Evolutionary conservation across 805 yeast species (phyloP).

Genomic region (Martiniozyma abietophila): DNA sequence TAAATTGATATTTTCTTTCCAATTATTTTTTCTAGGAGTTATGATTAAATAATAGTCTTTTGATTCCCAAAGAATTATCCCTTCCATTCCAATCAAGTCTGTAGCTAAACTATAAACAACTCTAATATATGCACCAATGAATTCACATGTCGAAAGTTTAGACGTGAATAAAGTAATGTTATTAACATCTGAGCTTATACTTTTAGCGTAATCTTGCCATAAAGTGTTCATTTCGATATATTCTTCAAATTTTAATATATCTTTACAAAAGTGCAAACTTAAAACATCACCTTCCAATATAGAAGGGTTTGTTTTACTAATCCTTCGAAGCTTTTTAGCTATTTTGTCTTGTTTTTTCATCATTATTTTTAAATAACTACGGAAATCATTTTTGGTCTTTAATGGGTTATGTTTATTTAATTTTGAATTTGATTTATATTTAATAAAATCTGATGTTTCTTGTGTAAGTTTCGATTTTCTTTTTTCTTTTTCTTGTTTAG

Average conservation of each 20-base stretch:
- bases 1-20: conserved; percentile 25
- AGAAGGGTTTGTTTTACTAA: conserved; percentile 19
- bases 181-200: conserved; percentile 33
- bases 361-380: conserved; percentile 30
- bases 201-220: conserved; percentile 66
- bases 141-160: conserved; percentile 68
- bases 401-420: conserved; percentile 17
- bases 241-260: conserved; percentile 33
- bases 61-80: conserved; percentile 81
- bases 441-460: conserved; percentile 3
- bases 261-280: conserved; percentile 15
- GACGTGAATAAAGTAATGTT: conserved; percentile 31
- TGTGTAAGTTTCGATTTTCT: too few relatives aligned
- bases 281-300: conserved; percentile 15
- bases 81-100: conserved; percentile 50
- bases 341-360: conserved; percentile 31
- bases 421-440: background rate
- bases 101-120: conserved; percentile 51
- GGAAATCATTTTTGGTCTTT: conserved; percentile 33
- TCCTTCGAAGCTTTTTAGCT: conserved; percentile 27
- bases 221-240: conserved; percentile 48
- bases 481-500: conserved; percentile 12
- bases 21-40: conserved; percentile 33
- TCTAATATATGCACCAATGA: conserved; percentile 60
- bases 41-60: conserved; percentile 62